A percentile compares a stretch with the other conserved stretches of the same genome.
phyloP scores from a whole-genome alignment of 1,284 basidiomycete species.

The Ceratobasidium sp. region DNA sequence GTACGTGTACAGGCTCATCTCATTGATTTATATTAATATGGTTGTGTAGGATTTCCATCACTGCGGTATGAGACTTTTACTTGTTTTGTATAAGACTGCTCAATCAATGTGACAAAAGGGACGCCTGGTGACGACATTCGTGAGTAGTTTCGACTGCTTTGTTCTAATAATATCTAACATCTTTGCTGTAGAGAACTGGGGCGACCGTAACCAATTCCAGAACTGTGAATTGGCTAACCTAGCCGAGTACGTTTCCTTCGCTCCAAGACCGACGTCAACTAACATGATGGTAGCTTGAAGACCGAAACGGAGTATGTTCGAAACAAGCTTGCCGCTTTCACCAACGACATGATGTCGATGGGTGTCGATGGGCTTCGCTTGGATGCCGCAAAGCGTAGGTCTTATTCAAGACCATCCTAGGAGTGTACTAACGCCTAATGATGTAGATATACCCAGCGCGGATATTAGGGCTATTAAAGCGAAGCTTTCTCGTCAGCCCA shows the following conservation, averaged over 20 bases:
- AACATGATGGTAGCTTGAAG: slow-evolving; percentile 15
- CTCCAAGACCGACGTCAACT: slow-evolving; percentile 1
- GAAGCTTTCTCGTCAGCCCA: slow-evolving; percentile 67
- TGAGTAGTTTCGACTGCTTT: slow-evolving; percentile 8
- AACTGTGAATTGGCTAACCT: slow-evolving; percentile 70
- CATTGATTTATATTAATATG: neutral
- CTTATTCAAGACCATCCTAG: neutral
- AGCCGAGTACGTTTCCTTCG: slow-evolving; percentile 65
- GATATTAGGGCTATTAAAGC: slow-evolving; percentile 66
- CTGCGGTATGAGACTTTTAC: slow-evolving; percentile 61
- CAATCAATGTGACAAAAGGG: neutral
- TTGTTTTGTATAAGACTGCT: neutral
- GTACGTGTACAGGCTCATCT: slow-evolving; percentile 11
- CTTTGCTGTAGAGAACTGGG: slow-evolving; percentile 61
- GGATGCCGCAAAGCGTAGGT: slow-evolving; percentile 71
- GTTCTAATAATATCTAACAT: slow-evolving; percentile 4
- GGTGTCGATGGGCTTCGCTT: slow-evolving; percentile 55
- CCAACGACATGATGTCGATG: slow-evolving; percentile 42
- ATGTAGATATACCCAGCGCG: slow-evolving; percentile 3
- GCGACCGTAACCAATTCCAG: slow-evolving; percentile 67
- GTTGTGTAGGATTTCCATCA: slow-evolving; percentile 69
- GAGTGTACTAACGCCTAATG: neutral
- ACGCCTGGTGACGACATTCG: slow-evolving; percentile 63
- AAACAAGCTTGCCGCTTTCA: slow-evolving; percentile 56
- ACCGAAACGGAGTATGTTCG: slow-evolving; percentile 51